Evolutionary conservation across 2,329 filamentous ascomycete genomes (phyloP), one percentile per base, ranked within the genome.

Genomic region (Apiospora aurea): DNA sequence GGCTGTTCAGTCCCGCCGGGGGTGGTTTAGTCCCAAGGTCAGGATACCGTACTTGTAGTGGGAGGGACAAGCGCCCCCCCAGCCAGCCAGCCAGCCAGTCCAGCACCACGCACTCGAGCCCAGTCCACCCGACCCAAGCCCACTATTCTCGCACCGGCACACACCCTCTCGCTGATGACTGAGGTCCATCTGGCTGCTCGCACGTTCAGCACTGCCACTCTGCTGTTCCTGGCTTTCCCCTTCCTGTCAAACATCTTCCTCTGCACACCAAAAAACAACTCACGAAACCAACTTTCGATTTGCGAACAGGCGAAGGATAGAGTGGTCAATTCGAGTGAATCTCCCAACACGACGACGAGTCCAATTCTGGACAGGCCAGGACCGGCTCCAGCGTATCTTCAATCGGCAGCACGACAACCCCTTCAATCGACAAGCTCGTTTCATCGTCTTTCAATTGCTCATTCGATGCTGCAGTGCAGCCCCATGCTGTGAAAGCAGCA

Each of bases 401-500:
- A 61, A 1, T 41, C 57, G 57, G 34, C 57, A 41, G 34, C 29
- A 64, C 57, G 57, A 64, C 57, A n/a, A 26, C 4, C 34, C 18
- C 13, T 41, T 41, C 57, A 64, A 64, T 41, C 57, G 57, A 64
- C 34, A n/a, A 64, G 57, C 14, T 64, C 57, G 57, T 41, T 64
- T 64, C 57, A 41, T 64, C 57, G 21, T 64, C 34, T 41, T 14
- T 41, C 57, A 38, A 64, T 64, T 64, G 57, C 57, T 64, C 57
- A 64, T 69, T 69, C 68, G 68, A 69, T 69, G 68, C 68, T 69
- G 68, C 68, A 69, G 68, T 69, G 68, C 68, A 57, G 47, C 47
- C 47, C 46, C 47, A 57, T 51, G 68, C 68, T 69, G 68, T 69
- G 68, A 69, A 69, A 57, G 68, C 67, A 57, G 68, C 68, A 57